Evolutionary conservation across 202 grass and related monocot genomes (phyloP).

Genomic region (Hordeum pubiflorum): DNA sequence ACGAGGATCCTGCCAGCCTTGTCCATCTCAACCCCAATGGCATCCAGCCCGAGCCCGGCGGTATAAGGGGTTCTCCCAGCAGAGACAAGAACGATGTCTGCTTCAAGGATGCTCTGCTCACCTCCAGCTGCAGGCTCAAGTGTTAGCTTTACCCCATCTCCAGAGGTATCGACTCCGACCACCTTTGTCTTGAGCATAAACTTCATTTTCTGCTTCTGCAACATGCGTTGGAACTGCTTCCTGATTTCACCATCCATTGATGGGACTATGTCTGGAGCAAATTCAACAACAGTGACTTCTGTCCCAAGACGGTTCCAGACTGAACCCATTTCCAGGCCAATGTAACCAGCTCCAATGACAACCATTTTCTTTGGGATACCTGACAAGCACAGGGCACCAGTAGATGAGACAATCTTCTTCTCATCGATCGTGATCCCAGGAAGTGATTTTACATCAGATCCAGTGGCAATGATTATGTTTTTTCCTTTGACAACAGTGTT

Average conservation of each 20-base stretch:
- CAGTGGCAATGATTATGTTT: constrained; percentile 90
- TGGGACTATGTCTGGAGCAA: constrained; percentile 91
- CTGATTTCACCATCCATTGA: constrained; percentile 91
- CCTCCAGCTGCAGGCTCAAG: constrained; percentile 84
- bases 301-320: constrained; percentile 95
- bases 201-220: constrained; percentile 99
- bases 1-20: constrained; percentile 83
- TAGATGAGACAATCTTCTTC: constrained; percentile 97
- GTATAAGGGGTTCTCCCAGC: constrained; percentile 82
- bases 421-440: constrained; percentile 94
- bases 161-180: constrained; percentile 67
- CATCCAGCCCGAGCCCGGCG: constrained; percentile 62
- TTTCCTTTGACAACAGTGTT: constrained; percentile 81
- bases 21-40: constrained; percentile 69
- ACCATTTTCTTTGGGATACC: constrained; percentile 88
- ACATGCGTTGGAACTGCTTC: constrained; percentile 98
- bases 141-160: constrained; percentile 76
- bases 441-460: constrained; percentile 90
- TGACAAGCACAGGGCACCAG: constrained; percentile 75
- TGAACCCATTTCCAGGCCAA: constrained; percentile 98
- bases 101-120: constrained; percentile 74
- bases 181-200: constrained; percentile 99
- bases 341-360: constrained; percentile 95
- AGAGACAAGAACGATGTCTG: constrained; percentile 85
- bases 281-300: constrained; percentile 94